phyloP scores from a whole-genome alignment of 108 stramenopile genomes.

The Mediolabrus comicus region DNA sequence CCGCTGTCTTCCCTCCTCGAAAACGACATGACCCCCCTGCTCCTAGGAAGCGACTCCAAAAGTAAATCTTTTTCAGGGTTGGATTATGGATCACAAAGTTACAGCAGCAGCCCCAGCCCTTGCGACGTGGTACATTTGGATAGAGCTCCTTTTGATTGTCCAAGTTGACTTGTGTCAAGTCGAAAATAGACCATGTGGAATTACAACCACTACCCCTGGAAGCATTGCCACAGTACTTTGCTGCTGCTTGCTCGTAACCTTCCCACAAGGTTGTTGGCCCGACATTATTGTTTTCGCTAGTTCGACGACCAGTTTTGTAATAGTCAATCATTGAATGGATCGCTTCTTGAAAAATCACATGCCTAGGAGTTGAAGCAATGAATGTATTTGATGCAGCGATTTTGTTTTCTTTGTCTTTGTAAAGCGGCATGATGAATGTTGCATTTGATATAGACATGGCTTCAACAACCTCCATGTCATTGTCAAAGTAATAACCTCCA shows the following conservation, averaged over 20 bases:
- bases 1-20: neutral
- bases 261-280: neutral
- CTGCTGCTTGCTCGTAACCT: neutral
- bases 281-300: neutral
- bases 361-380: neutral
- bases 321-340: neutral
- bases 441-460: neutral
- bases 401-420: neutral
- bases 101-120: neutral
- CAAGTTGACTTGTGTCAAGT: neutral
- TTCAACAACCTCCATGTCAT: neutral
- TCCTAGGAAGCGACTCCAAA: neutral
- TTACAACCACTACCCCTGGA: neutral
- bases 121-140: neutral
- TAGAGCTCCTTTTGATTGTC: neutral
- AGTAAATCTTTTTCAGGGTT: neutral
- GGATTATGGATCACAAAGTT: neutral
- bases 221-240: neutral
- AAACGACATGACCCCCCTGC: neutral
- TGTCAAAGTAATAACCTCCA: conserved; percentile 1
- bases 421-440: neutral
- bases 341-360: neutral
- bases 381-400: neutral
- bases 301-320: neutral
- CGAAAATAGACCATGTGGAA: neutral